Conservation (phyloP, 2,329 filamentous ascomycete species). For the Diaporthe vexans region DNA sequence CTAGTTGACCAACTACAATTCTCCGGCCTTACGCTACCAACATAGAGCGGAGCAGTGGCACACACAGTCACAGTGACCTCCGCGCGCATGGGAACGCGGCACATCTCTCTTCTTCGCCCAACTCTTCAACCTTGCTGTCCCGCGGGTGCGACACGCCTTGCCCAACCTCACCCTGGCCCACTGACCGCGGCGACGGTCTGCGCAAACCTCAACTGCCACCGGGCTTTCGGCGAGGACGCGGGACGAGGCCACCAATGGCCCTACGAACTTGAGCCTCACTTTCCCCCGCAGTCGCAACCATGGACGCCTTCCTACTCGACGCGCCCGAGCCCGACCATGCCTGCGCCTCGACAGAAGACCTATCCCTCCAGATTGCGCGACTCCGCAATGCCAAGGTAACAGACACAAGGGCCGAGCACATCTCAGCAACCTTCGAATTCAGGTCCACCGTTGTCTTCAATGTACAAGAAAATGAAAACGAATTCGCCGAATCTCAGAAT, state of each 20-base stretch:
- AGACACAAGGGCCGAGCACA: conserved; percentile 64
- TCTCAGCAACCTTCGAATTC: conserved; percentile 63
- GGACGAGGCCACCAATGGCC: background rate
- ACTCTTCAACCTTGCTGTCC: background rate
- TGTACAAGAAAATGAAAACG: conserved; percentile 55
- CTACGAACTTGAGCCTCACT: background rate
- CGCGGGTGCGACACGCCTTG: background rate
- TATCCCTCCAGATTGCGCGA: conserved; percentile 60
- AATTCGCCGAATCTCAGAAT: conserved; percentile 48
- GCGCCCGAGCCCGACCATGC: conserved; percentile 47
- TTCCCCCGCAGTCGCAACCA: conserved; percentile 39
- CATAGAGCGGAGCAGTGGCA: conserved; percentile 15
- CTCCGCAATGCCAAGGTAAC: conserved; percentile 59
- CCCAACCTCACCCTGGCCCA: background rate
- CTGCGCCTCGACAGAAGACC: conserved; percentile 59
- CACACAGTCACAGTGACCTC: background rate
- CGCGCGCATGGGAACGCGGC: background rate
- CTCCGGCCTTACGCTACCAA: background rate
- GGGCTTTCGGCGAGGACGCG: background rate
- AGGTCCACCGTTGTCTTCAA: conserved; percentile 59
- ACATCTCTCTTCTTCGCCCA: background rate
- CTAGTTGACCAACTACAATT: background rate
- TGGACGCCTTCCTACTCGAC: conserved; percentile 51
- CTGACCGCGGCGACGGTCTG: background rate
- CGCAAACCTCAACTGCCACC: background rate